Evolutionary conservation across 495 filamentous ascomycete species (phyloP), one percentile per base, ranked within the genome.

Genomic region (Hyaloscypha bicolor): DNA sequence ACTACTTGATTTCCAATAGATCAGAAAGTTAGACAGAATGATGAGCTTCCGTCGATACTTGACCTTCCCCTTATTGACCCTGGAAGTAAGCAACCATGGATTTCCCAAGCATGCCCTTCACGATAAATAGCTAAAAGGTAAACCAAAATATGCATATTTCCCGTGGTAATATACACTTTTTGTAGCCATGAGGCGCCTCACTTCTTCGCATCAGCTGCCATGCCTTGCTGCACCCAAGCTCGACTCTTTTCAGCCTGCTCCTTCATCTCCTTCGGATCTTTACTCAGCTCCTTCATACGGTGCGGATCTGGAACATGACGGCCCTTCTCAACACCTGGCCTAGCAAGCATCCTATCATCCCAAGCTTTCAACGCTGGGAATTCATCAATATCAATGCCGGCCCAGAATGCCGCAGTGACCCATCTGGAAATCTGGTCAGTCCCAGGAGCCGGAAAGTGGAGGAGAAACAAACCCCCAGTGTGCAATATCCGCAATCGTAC

Each of bases 401-500:
- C 83, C 88, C 89, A 94, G 42, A 83, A 88, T 11, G 51, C 65
- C 33, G 53, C 63, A 5, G 68, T 55, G 2, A 73, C 55, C 68
- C 68, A 73, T 3, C 68, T 59, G 37, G 33, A 70, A 39, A 62
- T 32, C 31, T 31, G 59, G 53, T 66, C 37, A 67, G 65, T 25
- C 65, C 56, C 55, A 64, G 55, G 45, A 12, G 9, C 9, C 4
- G 3, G 42, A 48, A 48, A 19, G 42, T 14, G 11, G 25, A 22
- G 55, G 62, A 39, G 12, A 29, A 39, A 92, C 81, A 89, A 91
- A 96, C 9, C 91, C 90, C 86, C 87, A 94, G 72, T 86, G 86
- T 53, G 92, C 81, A 58, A 97, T 89, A 76, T 97, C 93, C 0
- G 93, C 94, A 65, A 95, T 92, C 21, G 92, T 93, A 69, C 87